Base-by-base conservation (phyloP, 352 stramenopile species). In the Phytophthora pluvialis region DNA sequence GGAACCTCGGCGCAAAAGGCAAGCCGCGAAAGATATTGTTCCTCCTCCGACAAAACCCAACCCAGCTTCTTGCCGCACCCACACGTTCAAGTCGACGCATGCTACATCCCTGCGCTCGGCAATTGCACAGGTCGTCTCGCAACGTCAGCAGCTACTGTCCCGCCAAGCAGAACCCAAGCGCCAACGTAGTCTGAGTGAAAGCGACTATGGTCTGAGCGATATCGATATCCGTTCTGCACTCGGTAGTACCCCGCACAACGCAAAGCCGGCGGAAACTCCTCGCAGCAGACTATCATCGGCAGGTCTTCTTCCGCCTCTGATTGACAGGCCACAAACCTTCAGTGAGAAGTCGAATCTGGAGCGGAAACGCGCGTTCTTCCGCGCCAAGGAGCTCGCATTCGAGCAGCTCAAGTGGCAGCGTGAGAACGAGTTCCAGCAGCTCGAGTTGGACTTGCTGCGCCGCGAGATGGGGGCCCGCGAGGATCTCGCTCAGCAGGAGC, bases 341-440 rank as follows among this genome's bases (percentile, higher is more conserved):
- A 39, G 10, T 25, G 33, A 7, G 15, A 46, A 54, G n/a, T 4
- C 44, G 11, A 62, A 72, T 56, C 7, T 72, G 35, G 25, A 58
- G 28, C 51, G 52, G 12, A 75, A 75, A 35, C 67, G 62, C 13
- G 28, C 42, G 15, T 66, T 60, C 28, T 51, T 72, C 16, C 32
- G n/a, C 7, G 56, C 62, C 0, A 75, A 75, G 47, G 32, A 65
- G 26, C 48, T 75, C 8, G 62, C 62, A 2, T 75, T 75, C 38
- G 62, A 75, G n/a, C 61, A 75, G 35, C 26, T 72, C 1, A 59
- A 57, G 21, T 67, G 55, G 67, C 32, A 67, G 2, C 36, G 33
- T 36, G 67, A 71, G 39, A 60, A 71, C 28, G 60, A 71, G 5
- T 39, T 70, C 12, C 67, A 70, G 33, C 45, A 71, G 45, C 38